These are phyloP conservation scores for Cyberlindnera galapagoensis DNA, from an alignment of 805 yeast genomes.

Conservation along the genomic window DNA sequence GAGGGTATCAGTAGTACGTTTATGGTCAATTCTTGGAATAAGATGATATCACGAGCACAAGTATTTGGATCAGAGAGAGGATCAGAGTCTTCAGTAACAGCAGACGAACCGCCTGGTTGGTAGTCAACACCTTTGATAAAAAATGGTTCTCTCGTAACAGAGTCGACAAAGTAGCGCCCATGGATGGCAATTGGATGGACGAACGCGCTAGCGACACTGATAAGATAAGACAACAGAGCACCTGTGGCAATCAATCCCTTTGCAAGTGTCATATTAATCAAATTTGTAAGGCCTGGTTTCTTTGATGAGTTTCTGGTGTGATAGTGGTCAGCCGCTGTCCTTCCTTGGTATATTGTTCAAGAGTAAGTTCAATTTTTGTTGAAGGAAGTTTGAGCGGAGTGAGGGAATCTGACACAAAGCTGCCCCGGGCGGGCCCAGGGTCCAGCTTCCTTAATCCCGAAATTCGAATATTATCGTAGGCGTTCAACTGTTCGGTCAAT, in stretches of 20 bases:
- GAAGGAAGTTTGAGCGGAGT: conserved; percentile 1
- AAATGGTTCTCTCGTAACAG: conserved; percentile 71
- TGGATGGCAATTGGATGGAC: conserved; percentile 63
- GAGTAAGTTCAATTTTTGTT: not conserved
- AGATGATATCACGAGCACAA: conserved; percentile 76
- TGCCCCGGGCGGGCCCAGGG: too few relatives aligned
- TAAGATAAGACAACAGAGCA: not conserved
- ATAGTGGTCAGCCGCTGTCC: not conserved
- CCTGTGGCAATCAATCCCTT: not conserved
- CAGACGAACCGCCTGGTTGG: conserved; percentile 94
- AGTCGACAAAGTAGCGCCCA: conserved; percentile 71
- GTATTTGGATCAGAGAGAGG: conserved; percentile 66
- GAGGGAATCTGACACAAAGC: too few relatives aligned
- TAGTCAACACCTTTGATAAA: conserved; percentile 85
- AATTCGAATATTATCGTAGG: too few relatives aligned
- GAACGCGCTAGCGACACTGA: conserved; percentile 16
- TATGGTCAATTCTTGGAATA: conserved; percentile 79
- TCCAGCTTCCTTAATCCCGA: too few relatives aligned
- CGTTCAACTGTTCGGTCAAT: too few relatives aligned
- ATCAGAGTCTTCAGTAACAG: conserved; percentile 48
- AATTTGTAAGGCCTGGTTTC: too few relatives aligned
- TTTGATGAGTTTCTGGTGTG: not conserved
- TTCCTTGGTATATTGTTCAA: not conserved
- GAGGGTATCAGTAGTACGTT: conserved; percentile 40
- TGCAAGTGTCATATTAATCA: conserved; percentile 2